Evolutionary conservation across 2,329 filamentous ascomycete species (phyloP).

Genomic region (Aspergillus pseudonomiae): DNA sequence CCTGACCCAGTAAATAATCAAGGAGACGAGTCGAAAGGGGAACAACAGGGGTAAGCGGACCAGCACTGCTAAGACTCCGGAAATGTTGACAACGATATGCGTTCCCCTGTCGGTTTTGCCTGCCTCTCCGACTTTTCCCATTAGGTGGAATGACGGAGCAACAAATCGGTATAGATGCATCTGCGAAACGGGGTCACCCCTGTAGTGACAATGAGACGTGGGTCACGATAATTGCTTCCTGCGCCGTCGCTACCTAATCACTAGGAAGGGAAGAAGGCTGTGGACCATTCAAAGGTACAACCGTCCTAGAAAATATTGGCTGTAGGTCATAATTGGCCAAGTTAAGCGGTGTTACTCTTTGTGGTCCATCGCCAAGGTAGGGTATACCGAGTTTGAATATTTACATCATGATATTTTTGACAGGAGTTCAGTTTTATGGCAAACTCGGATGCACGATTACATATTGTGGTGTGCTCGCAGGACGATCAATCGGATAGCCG

Average conservation of each 20-base stretch:
- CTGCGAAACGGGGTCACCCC: neutral
- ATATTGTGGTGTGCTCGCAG: constrained; percentile 1
- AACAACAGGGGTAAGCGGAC: too few relatives aligned
- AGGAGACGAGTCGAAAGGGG: neutral
- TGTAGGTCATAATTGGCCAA: neutral
- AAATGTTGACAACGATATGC: neutral
- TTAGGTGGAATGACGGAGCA: neutral
- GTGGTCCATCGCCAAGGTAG: neutral
- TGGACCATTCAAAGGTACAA: too few relatives aligned
- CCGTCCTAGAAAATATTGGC: neutral
- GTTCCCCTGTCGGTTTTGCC: neutral
- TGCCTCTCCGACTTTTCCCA: neutral
- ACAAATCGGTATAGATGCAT: neutral
- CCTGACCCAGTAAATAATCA: neutral
- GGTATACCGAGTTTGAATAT: neutral
- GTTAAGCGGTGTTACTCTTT: neutral
- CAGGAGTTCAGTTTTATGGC: too few relatives aligned
- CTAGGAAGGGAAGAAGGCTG: neutral
- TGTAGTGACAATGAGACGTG: neutral
- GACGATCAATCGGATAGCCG: neutral
- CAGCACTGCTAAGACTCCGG: neutral
- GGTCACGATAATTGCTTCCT: neutral
- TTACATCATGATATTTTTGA: too few relatives aligned
- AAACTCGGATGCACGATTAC: neutral
- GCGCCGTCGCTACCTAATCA: neutral